Base-by-base conservation (phyloP, 2,329 filamentous ascomycete species). In the Claviceps pusilla region DNA sequence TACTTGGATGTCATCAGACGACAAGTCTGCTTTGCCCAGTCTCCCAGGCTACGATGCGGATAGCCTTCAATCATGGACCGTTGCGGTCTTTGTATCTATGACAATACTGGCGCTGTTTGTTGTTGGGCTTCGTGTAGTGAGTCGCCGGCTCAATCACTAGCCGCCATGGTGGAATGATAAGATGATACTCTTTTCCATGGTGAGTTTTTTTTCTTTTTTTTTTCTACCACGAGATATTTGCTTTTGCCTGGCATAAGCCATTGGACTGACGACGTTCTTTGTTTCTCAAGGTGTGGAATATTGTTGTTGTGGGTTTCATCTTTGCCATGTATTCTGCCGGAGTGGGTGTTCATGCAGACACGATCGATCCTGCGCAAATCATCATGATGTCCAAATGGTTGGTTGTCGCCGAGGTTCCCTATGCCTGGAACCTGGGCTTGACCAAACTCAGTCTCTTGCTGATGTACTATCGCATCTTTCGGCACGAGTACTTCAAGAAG, bases 391-490 rank as follows among this genome's bases (percentile, higher is more conserved):
- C 70, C 12, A 74, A 77, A 62, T 69, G 71, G 60, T 67, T 77
- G 6, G 61, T 77, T 12, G 70, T 73, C 11, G 73, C 71, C 28
- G 73, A 76, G 59, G 66, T 75, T 54, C 63, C 76, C 43, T 76
- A 76, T 58, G 71, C 67, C 31, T 75, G 68, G 59, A 75, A 73
- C 35, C 63, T 76, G 3, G 72, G 69, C 43, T 70, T 74, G 64
- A 74, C 74, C n/a, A 79, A 77, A 58, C 54, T 76, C 14, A 71
- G 71, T 51, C 65, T 78, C 28, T 60, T 79, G 48, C 62, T 76
- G 46, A 76, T 78, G 73, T 78, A 77, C 65, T 70, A 69, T 59
- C 73, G 74, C 59, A 75, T 78, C 57, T 78, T 78, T 61, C 72
- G 66, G 24, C 64, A 72, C 4, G 64, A 65, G 0, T 68, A 67